phyloP scores from a whole-genome alignment of 331 rosid genomes.

The Acacia pycnantha region DNA sequence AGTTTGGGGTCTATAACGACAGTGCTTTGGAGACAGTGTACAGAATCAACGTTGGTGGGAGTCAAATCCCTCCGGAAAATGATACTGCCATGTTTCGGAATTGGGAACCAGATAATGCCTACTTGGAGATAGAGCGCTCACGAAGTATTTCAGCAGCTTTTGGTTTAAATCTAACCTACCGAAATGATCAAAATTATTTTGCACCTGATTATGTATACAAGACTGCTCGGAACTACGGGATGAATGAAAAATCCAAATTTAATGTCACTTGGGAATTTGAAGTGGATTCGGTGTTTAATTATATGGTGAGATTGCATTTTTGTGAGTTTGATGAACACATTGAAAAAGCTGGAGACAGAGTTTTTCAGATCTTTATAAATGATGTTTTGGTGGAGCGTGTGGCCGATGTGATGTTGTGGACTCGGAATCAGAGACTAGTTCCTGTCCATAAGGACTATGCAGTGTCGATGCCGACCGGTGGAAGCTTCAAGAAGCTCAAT shows the following conservation, averaged over 20 bases:
- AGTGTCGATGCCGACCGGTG: not conserved
- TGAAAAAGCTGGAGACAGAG: accelerated
- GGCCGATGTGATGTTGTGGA: not conserved
- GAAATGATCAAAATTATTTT: not conserved
- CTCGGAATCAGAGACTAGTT: not conserved
- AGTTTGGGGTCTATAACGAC: not conserved
- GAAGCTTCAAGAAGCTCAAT: not conserved
- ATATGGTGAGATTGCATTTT: not conserved
- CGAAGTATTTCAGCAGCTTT: not conserved
- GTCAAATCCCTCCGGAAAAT: accelerated
- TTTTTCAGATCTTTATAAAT: slow-evolving; percentile 26
- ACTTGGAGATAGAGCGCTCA: not conserved
- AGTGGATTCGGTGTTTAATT: not conserved
- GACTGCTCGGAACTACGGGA: not conserved
- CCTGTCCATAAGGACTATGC: not conserved
- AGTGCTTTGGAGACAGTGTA: slow-evolving; percentile 37
- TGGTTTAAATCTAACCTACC: not conserved
- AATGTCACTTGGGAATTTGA: not conserved
- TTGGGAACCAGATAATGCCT: accelerated
- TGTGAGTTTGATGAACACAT: not conserved
- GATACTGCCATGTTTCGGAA: slow-evolving; percentile 45
- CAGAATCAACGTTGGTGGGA: slow-evolving; percentile 40
- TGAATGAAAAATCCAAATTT: not conserved
- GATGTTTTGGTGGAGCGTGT: accelerated
- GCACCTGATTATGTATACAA: not conserved